Percentiles rank a stretch among this genome's conserved stretches.
phyloP scores from a whole-genome alignment of 1,284 basidiomycete genomes.

The Neolentinus lepideus region DNA sequence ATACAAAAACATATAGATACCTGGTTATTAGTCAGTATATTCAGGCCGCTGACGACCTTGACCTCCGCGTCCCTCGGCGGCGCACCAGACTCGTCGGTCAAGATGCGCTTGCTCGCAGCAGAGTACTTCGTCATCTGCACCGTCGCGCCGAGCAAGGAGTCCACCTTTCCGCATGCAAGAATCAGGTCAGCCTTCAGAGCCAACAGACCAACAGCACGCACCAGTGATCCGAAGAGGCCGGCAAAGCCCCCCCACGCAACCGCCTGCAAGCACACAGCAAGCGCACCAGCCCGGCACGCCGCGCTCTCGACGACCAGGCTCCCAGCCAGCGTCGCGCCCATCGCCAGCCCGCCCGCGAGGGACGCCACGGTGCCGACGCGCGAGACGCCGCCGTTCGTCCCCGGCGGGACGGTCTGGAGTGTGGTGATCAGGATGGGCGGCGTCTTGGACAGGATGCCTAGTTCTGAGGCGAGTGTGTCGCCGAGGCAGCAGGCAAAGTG shows the following conservation, averaged over 20 bases:
- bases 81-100: conserved; percentile 47
- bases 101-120: conserved; percentile 50
- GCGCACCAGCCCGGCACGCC: conserved; percentile 32
- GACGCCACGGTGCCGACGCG: conserved; percentile 70
- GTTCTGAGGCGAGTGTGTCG: conserved; percentile 75
- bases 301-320: conserved; percentile 61
- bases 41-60: conserved; percentile 60
- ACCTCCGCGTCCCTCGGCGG: conserved; percentile 25
- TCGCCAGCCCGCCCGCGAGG: conserved; percentile 63
- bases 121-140: conserved; percentile 81
- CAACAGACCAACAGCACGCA: conserved; percentile 26
- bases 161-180: conserved; percentile 41
- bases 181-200: conserved; percentile 1
- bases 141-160: conserved; percentile 85
- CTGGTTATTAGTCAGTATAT: conserved; percentile 80
- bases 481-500: conserved; percentile 82
- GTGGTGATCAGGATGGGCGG: conserved; percentile 75
- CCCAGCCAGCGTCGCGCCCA: conserved; percentile 55
- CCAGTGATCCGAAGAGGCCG: conserved; percentile 73
- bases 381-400: conserved; percentile 89
- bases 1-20: conserved; percentile 27
- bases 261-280: conserved; percentile 33
- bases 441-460: conserved; percentile 73
- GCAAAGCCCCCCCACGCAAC: conserved; percentile 53
- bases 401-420: conserved; percentile 67